Conservation (phyloP, 345 rosid species). For the Salix suchowensis region DNA sequence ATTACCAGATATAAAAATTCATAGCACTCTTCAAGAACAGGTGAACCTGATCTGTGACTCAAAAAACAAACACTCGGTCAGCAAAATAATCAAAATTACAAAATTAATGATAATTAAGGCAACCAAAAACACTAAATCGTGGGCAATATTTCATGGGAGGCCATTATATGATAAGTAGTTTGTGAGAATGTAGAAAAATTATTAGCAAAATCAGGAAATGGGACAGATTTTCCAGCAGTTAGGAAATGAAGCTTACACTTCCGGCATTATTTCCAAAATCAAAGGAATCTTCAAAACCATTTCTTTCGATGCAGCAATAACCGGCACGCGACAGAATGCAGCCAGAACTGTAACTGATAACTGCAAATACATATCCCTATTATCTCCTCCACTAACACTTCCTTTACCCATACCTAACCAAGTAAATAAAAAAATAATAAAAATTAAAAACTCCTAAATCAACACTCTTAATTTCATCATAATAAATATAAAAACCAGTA, state of each 20-base stretch:
- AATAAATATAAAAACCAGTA: background rate
- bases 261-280: slow-evolving; percentile 52
- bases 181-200: too few species aligned
- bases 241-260: slow-evolving; percentile 31
- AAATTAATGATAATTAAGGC: background rate
- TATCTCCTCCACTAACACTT: slow-evolving; percentile 38
- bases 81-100: background rate
- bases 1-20: slow-evolving; percentile 67
- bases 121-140: background rate
- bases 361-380: slow-evolving; percentile 70
- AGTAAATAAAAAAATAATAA: background rate
- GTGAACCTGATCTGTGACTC: slow-evolving; percentile 36
- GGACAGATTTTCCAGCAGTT: background rate
- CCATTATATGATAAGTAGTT: too few species aligned
- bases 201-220: too few species aligned
- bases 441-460: background rate
- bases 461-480: background rate
- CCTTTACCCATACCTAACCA: slow-evolving; percentile 48
- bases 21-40: slow-evolving; percentile 62
- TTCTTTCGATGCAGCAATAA: slow-evolving; percentile 65
- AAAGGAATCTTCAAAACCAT: slow-evolving; percentile 67
- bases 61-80: background rate
- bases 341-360: slow-evolving; percentile 70
- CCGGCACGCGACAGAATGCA: slow-evolving; percentile 67
- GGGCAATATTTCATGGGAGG: too few species aligned